Conservation (phyloP, 1,139 yeast species). For the Ogataea hybrid region DNA sequence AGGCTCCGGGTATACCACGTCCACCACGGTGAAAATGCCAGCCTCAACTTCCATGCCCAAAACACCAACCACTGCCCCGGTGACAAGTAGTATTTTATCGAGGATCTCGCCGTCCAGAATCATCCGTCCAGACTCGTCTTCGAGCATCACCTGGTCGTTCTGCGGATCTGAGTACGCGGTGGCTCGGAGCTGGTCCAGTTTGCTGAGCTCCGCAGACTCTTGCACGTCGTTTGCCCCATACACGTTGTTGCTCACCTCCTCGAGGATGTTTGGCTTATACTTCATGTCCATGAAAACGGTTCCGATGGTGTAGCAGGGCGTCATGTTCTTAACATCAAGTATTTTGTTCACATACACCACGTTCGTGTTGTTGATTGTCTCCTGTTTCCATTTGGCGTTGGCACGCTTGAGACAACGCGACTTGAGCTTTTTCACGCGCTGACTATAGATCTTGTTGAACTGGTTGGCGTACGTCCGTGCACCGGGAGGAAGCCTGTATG, state of each 20-base stretch:
- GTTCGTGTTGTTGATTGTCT: slow-evolving; percentile 39
- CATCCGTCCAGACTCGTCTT: slow-evolving; percentile 93
- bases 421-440: slow-evolving; percentile 55
- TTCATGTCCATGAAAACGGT: slow-evolving; percentile 83
- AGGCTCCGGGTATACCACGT: slow-evolving; percentile 66
- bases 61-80: slow-evolving; percentile 84
- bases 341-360: slow-evolving; percentile 58
- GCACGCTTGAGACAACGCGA: slow-evolving; percentile 53
- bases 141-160: slow-evolving; percentile 66
- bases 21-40: slow-evolving; percentile 84
- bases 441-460: slow-evolving; percentile 70
- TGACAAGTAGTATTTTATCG: slow-evolving; percentile 55
- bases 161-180: slow-evolving; percentile 51
- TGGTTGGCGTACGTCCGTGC: slow-evolving; percentile 61
- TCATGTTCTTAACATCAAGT: slow-evolving; percentile 67
- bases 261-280: slow-evolving; percentile 78
- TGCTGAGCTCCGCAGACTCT: slow-evolving; percentile 20
- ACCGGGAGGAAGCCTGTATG: slow-evolving; percentile 17
- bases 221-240: slow-evolving; percentile 49
- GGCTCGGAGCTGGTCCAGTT: slow-evolving; percentile 30
- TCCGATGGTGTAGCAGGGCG: slow-evolving; percentile 87
- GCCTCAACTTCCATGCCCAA: slow-evolving; percentile 83
- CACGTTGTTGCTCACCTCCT: slow-evolving; percentile 66
- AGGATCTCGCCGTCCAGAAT: slow-evolving; percentile 61
- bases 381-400: slow-evolving; percentile 48